Evolutionary conservation across 495 filamentous ascomycete species (phyloP).

Genomic region (Xylaria acuta): DNA sequence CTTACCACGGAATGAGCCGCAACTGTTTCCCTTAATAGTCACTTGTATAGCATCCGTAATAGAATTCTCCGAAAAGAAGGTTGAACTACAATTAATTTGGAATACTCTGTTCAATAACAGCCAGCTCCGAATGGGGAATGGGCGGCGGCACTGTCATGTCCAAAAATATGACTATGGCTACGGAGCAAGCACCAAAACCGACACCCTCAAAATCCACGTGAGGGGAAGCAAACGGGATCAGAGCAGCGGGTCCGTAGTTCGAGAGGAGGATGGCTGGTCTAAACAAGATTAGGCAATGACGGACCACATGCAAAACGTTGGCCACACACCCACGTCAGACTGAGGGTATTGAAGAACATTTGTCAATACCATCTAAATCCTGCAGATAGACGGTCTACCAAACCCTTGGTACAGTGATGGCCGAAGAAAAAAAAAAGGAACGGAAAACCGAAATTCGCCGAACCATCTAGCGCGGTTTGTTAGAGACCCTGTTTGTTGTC

Average conservation of each 20-base stretch:
- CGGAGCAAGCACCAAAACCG: constrained; percentile 5
- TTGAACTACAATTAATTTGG: constrained; percentile 9
- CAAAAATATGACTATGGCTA: constrained; percentile 16
- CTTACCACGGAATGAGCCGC: constrained; percentile 2
- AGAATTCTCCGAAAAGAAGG: not conserved
- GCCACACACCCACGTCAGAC: constrained; percentile 12
- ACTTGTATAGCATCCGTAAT: not conserved
- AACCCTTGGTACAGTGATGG: not conserved
- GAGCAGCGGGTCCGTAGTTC: not conserved
- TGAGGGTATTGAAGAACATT: constrained; percentile 3
- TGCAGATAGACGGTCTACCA: constrained; percentile 1
- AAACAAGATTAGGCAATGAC: constrained; percentile 24
- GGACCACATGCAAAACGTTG: constrained; percentile 6
- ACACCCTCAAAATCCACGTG: constrained; percentile 2
- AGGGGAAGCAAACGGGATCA: constrained; percentile 16
- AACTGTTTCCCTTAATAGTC: not conserved
- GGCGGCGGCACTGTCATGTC: constrained; percentile 6
- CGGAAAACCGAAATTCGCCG: not conserved
- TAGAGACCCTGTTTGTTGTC: not conserved
- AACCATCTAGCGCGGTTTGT: not conserved
- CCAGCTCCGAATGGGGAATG: not conserved
- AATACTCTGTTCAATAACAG: constrained; percentile 1
- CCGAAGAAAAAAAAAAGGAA: not conserved
- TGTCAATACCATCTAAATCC: constrained; percentile 20
- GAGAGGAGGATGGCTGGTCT: constrained; percentile 19